Base-by-base conservation (phyloP, 805 yeast genomes). In the Deakozyma indianensis region DNA sequence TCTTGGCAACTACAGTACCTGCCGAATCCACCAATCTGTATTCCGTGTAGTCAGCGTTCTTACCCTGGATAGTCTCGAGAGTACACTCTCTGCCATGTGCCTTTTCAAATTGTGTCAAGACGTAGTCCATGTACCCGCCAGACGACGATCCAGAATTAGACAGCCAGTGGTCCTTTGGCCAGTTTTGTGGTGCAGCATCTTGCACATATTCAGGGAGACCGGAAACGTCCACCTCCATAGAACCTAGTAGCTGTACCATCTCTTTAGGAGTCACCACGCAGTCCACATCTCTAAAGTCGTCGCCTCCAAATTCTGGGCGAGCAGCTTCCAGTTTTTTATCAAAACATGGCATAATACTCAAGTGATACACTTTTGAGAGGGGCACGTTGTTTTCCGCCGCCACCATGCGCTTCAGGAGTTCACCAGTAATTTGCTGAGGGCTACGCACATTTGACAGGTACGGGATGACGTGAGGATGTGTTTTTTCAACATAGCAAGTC, bases 281-380 rank as follows among this genome's bases (percentile, higher is more conserved):
- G 60, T 92, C 96, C 11, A 92, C 96, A 56, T 86, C 95, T 9
- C 64, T 61, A 11, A 58, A 60, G 3, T 52, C 58, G 3, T 54
- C 61, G 3, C 52, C 61, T 2, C 50, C 56, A 44, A 70, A 65
- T 51, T 85, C 95, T 0, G 83, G 80, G 50, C 97, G 71, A 2
- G 95, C 87, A 23, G 96, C 92, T 65, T 92, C 98, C 38, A 88
- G 70, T 61, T 92, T 92, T 64, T 92, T 92, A 61, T 92, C 98
- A 60, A 92, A 92, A 56, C 97, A 90, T 1, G 98, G 97, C 97
- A 90, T 90, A 20, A 92, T 68, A 4, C 92, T 74, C 45, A 92
- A 63, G 60, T 90, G 96, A 57, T 85, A 92, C 0, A 87, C 64
- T 2, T 72, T 55, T 0, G 65, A 57, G 14, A 55, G 46, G 3